phyloP scores from a whole-genome alignment of 257 asterid genomes.

The Solanum appendiculatum region DNA sequence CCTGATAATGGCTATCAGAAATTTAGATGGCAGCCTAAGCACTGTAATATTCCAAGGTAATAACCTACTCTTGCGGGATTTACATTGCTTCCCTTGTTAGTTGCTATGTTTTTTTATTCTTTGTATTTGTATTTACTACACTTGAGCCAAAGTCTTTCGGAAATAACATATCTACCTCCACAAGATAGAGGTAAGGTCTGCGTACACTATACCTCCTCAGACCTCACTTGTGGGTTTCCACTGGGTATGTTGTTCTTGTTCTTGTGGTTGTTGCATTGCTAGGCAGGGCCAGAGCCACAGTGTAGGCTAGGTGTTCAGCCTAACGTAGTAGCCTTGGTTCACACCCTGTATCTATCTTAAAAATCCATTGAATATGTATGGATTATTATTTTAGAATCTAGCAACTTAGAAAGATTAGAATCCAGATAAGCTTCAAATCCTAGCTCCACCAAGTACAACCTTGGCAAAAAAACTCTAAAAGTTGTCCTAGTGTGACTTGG shows the following conservation, averaged over 20 bases:
- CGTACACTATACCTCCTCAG: too few species aligned
- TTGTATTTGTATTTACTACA: too few species aligned
- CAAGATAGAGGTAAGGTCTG: too few species aligned
- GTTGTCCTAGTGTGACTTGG: neutral
- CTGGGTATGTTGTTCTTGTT: too few species aligned
- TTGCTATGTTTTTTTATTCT: too few species aligned
- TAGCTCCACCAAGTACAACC: neutral
- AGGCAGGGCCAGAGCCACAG: neutral
- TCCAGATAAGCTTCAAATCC: neutral
- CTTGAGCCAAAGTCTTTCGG: too few species aligned
- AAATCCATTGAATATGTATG: neutral
- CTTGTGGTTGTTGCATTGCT: neutral
- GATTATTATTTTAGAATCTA: neutral
- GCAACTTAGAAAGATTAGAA: neutral
- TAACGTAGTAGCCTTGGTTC: neutral
- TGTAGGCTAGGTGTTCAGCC: neutral
- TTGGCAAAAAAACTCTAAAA: neutral
- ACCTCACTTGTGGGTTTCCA: too few species aligned
- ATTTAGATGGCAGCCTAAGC: constrained; percentile 85
- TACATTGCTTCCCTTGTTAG: too few species aligned
- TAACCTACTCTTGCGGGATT: neutral
- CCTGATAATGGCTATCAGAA: constrained; percentile 51
- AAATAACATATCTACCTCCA: too few species aligned
- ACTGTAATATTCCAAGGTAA: constrained; percentile 75
- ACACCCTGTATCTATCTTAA: neutral